Evolutionary conservation across 2,329 filamentous ascomycete species (phyloP).

Genomic region (Microcyclospora pomicola): DNA sequence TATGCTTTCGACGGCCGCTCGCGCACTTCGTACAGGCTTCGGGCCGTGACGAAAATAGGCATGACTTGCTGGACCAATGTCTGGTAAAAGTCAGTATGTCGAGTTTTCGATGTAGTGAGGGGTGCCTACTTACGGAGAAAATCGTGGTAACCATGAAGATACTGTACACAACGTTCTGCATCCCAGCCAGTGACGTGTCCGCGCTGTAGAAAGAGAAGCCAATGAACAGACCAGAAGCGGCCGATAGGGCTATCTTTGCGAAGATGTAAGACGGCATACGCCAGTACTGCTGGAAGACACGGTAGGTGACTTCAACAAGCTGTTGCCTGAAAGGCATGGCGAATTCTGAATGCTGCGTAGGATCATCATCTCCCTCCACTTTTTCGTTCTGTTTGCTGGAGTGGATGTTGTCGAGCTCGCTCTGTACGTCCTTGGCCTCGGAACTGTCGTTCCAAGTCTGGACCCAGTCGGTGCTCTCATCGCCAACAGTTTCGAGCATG

Average conservation of each 20-base stretch:
- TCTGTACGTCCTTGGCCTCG: constrained; percentile 20
- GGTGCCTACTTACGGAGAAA: constrained; percentile 13
- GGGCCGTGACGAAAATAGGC: constrained; percentile 45
- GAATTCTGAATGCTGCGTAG: constrained; percentile 27
- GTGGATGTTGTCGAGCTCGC: constrained; percentile 28
- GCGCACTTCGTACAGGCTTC: constrained; percentile 45
- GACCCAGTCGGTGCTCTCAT: constrained; percentile 28
- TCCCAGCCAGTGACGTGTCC: constrained; percentile 24
- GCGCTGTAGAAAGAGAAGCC: constrained; percentile 32
- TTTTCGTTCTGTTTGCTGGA: constrained; percentile 19
- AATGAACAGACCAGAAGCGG: constrained; percentile 36
- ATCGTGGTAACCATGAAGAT: constrained; percentile 38
- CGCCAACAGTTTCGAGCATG: constrained; percentile 46
- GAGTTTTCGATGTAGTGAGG: too few relatives aligned
- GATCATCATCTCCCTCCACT: constrained; percentile 18
- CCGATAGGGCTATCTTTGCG: constrained; percentile 45
- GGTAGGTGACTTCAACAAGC: constrained; percentile 25
- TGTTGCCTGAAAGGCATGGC: constrained; percentile 28
- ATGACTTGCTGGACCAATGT: constrained; percentile 45
- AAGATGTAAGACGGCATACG: constrained; percentile 33
- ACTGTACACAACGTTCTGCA: constrained; percentile 34
- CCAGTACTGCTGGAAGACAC: constrained; percentile 33
- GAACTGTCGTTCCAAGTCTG: constrained; percentile 25
- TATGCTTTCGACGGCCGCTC: constrained; percentile 55
- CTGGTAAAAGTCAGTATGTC: too few relatives aligned